A percentile compares a stretch with the other conserved stretches of the same genome.
These are phyloP conservation scores for Mangifera indica DNA, from an alignment of 345 rosid genomes.

Conservation along the genomic window DNA sequence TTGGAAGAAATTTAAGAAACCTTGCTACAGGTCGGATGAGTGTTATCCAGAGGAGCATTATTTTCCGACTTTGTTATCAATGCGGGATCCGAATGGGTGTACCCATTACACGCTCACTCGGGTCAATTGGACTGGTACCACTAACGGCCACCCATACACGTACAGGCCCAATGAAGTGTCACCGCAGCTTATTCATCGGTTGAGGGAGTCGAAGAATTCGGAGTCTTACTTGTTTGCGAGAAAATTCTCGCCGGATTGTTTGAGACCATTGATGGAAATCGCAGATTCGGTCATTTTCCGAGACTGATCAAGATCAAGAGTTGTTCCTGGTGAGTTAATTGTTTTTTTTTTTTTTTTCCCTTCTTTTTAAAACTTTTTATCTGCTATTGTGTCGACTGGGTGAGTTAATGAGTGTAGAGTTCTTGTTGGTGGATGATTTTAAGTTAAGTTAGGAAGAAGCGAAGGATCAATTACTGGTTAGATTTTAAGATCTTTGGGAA, in stretches of 20 bases:
- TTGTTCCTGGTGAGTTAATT: slow-evolving; percentile 41
- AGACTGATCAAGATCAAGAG: slow-evolving; percentile 42
- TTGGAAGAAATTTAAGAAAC: slow-evolving; percentile 78
- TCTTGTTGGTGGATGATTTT: neutral
- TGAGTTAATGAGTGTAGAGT: neutral
- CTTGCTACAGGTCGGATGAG: slow-evolving; percentile 69
- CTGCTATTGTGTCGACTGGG: neutral
- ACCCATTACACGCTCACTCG: slow-evolving; percentile 69
- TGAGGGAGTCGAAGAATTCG: slow-evolving; percentile 68
- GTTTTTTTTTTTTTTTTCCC: neutral
- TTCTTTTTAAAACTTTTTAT: neutral
- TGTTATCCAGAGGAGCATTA: slow-evolving; percentile 99
- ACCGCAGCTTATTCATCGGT: slow-evolving; percentile 46
- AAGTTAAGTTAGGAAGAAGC: neutral
- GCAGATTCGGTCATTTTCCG: slow-evolving; percentile 75
- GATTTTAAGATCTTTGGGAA: too few relatives aligned
- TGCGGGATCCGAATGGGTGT: slow-evolving; percentile 70
- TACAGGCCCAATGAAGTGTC: slow-evolving; percentile 58
- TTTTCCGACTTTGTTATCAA: slow-evolving; percentile 80
- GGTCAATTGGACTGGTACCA: slow-evolving; percentile 95
- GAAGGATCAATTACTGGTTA: too few relatives aligned
- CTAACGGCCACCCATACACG: slow-evolving; percentile 78
- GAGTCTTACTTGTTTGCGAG: slow-evolving; percentile 81
- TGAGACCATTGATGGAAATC: slow-evolving; percentile 69
- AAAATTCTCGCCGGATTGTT: slow-evolving; percentile 87